These are phyloP conservation scores for Pisolithus microcarpus DNA, from an alignment of 768 basidiomycete species.

Conservation along the genomic window DNA sequence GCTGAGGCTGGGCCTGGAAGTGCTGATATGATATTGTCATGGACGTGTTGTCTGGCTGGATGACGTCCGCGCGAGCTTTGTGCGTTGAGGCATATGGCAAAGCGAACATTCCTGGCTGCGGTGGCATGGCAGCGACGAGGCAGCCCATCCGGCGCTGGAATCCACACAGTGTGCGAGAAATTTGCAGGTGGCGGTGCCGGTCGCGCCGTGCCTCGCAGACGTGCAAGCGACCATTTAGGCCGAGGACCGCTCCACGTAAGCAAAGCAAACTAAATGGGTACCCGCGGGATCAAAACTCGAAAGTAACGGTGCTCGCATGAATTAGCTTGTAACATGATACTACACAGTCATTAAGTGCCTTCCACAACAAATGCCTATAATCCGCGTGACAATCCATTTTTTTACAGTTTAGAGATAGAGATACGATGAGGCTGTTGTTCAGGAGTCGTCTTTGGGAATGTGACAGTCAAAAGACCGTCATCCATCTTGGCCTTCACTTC, in stretches of 20 bases:
- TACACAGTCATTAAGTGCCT: background rate
- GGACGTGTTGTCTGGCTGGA: slow-evolving; percentile 17
- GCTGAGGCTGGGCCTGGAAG: slow-evolving; percentile 4
- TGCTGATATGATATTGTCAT: slow-evolving; percentile 12
- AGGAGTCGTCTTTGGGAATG: slow-evolving; percentile 43
- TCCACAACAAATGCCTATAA: background rate
- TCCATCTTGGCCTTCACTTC: slow-evolving; percentile 43
- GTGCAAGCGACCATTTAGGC: too few relatives aligned
- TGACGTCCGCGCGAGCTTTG: slow-evolving; percentile 32
- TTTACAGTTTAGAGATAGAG: slow-evolving; percentile 12
- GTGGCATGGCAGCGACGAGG: slow-evolving; percentile 41
- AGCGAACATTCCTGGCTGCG: slow-evolving; percentile 63
- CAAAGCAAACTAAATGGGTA: too few relatives aligned
- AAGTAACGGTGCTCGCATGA: too few relatives aligned
- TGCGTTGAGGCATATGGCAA: slow-evolving; percentile 48
- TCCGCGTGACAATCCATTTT: background rate
- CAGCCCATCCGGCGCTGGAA: too few relatives aligned
- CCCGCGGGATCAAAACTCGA: too few relatives aligned
- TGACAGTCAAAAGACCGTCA: slow-evolving; percentile 43
- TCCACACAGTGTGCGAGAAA: too few relatives aligned
- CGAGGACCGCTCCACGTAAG: too few relatives aligned
- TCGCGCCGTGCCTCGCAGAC: too few relatives aligned
- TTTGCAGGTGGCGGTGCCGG: too few relatives aligned
- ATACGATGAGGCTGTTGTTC: slow-evolving; percentile 40
- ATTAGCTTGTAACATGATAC: background rate